Conservation (phyloP, 2,329 filamentous ascomycete species). For the Coniochaeta hoffmannii region DNA sequence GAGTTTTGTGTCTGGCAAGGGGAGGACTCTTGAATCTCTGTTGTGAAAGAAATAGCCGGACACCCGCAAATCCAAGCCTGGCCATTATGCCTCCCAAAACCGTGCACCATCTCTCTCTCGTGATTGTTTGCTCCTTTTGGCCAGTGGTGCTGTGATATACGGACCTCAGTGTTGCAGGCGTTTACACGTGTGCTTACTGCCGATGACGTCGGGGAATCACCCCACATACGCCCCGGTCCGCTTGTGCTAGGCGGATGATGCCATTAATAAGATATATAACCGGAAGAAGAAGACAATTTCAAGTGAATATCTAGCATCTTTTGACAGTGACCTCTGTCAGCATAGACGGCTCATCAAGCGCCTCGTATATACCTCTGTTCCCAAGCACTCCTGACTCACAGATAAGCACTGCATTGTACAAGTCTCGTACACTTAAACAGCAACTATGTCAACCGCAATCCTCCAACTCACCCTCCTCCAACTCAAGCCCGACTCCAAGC, state of each 20-base stretch:
- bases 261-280: not conserved
- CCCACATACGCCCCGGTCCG: not conserved
- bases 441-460: not conserved
- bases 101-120: no score
- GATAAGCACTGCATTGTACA: not conserved
- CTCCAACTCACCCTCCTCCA: constrained; percentile 1
- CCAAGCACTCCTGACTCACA: not conserved
- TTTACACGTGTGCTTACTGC: no score
- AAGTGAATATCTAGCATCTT: no score
- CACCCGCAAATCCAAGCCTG: constrained; percentile 27
- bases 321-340: no score
- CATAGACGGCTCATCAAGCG: not conserved
- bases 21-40: constrained; percentile 23
- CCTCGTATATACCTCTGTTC: not conserved
- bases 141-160: no score
- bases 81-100: constrained; percentile 11
- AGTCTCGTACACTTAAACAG: not conserved
- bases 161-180: no score
- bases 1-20: constrained; percentile 22
- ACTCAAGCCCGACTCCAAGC: not conserved
- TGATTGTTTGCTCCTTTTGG: no score
- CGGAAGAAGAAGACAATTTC: no score
- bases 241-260: not conserved
- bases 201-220: not conserved
- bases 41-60: constrained; percentile 16